Evolutionary conservation across 2,329 filamentous ascomycete species (phyloP), one percentile per base, ranked within the genome.

Genomic region (Leptoxyphium fumago): DNA sequence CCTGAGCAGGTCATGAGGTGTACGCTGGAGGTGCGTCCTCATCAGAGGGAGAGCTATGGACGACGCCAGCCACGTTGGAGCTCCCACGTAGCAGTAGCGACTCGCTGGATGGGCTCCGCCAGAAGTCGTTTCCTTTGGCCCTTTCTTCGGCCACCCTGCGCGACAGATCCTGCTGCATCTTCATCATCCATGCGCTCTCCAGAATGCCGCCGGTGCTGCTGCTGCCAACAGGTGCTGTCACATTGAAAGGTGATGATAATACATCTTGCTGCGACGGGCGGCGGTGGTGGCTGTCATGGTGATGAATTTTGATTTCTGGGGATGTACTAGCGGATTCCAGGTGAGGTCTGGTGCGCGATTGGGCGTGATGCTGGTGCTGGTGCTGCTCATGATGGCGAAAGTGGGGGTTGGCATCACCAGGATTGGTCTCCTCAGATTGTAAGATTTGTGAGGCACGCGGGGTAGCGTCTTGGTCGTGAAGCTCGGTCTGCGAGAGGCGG

Each of bases 111-210:
- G 14, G 38, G 6, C 38, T 17, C 11, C 38, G 38, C 38, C 38
- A 40, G 11, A 40, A 40, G 11, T 40, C 45, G 17, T 45, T 43
- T 18, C 58, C 52, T 36, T 57, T 55, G 6, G 61, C 64, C 64
- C 94, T 91, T 65, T 94, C 84, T 53, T 94, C 84, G 52, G 89
- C 84, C 51, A 94, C 86, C 45, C 85, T 82, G 42, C 80, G 72
- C 30, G 87, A 86, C 55, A 96, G 89, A 63, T 96, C 91, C 50
- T 80, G 81, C 5, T 89, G 88, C 77, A 98, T 91, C 68, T 94
- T 91, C 68, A 82, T 78, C 65, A 91, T 82, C 83, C 84, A 91
- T 2, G 84, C 84, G 61, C 86, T 81, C 59, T 87, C 82, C 21
- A 85, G 68, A 41, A 86, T 84, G 14, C 70, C 70, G 11, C 69